A percentile compares a stretch with the other conserved stretches of the same genome.
phyloP scores from a whole-genome alignment of 495 filamentous ascomycete species.

The Penicillium malachiteum region DNA sequence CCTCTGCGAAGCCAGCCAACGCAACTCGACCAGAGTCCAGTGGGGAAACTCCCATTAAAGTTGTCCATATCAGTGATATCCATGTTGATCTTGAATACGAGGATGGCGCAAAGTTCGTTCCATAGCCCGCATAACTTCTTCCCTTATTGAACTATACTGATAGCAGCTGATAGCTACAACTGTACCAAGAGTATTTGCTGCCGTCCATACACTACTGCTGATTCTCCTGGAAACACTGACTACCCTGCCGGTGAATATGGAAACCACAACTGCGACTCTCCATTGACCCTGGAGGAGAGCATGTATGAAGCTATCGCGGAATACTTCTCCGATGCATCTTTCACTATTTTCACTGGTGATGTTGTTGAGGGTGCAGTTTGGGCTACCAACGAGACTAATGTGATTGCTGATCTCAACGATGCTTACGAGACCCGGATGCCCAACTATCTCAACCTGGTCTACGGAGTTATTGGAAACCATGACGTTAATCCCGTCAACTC shows the following conservation, averaged over 20 bases:
- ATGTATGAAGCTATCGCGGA: conserved; percentile 48
- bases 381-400: conserved; percentile 34
- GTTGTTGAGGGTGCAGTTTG: conserved; percentile 28
- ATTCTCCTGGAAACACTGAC: conserved; percentile 40
- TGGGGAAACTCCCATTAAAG: conserved; percentile 42
- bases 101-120: conserved; percentile 36
- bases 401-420: conserved; percentile 40
- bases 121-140: neutral
- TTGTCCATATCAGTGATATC: conserved; percentile 56
- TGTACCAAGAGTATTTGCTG: conserved; percentile 59
- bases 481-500: conserved; percentile 53
- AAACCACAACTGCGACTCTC: conserved; percentile 50
- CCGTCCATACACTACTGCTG: conserved; percentile 44
- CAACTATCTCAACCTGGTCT: conserved; percentile 40
- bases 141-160: neutral
- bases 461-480: conserved; percentile 54
- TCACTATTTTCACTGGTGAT: conserved; percentile 30
- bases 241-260: conserved; percentile 48
- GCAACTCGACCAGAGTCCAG: conserved; percentile 41
- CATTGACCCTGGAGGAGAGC: conserved; percentile 50
- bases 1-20: conserved; percentile 38
- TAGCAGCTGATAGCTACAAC: conserved; percentile 26
- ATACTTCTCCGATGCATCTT: conserved; percentile 17
- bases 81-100: conserved; percentile 54
- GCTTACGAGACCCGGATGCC: conserved; percentile 35